Evolutionary conservation across 371 early-diverging fungal species (phyloP).

Genomic region (Basidiobolus meristosporus): DNA sequence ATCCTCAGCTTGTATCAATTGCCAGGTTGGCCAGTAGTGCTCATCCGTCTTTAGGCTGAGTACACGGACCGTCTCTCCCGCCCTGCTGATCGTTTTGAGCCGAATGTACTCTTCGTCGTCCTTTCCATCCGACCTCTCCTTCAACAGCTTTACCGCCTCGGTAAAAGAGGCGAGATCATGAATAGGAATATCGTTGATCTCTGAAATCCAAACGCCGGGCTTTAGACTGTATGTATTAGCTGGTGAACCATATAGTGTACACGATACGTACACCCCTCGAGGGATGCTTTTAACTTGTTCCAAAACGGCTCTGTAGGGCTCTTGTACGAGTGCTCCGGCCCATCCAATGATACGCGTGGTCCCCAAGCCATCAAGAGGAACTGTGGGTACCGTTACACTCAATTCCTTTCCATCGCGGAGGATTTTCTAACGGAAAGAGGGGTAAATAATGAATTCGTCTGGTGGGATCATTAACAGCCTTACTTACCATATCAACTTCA

Average conservation of each 20-base stretch:
- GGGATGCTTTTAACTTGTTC: conserved; percentile 60
- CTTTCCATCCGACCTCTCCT: conserved; percentile 11
- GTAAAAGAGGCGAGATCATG: conserved; percentile 24
- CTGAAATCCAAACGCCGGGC: conserved; percentile 40
- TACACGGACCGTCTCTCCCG: conserved; percentile 26
- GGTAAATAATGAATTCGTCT: not conserved
- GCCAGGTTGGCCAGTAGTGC: conserved; percentile 53
- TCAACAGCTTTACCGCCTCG: conserved; percentile 15
- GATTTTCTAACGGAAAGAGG: conserved; percentile 15
- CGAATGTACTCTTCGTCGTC: conserved; percentile 41
- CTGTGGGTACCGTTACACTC: conserved; percentile 26
- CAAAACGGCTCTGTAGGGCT: conserved; percentile 62
- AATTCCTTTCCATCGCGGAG: conserved; percentile 32
- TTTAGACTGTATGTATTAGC: conserved; percentile 32
- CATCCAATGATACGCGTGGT: conserved; percentile 48
- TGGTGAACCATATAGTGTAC: conserved; percentile 50
- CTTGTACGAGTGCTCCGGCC: conserved; percentile 69
- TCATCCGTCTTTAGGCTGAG: conserved; percentile 45
- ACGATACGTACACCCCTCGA: conserved; percentile 50
- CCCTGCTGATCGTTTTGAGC: conserved; percentile 38
- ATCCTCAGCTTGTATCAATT: conserved; percentile 13
- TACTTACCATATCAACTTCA: conserved; percentile 20
- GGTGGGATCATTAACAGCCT: not conserved
- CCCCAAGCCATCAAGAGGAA: conserved; percentile 23
- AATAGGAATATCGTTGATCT: conserved; percentile 25